Base-by-base conservation (phyloP, 176 grass and related monocot genomes). In the Avena insularis region DNA sequence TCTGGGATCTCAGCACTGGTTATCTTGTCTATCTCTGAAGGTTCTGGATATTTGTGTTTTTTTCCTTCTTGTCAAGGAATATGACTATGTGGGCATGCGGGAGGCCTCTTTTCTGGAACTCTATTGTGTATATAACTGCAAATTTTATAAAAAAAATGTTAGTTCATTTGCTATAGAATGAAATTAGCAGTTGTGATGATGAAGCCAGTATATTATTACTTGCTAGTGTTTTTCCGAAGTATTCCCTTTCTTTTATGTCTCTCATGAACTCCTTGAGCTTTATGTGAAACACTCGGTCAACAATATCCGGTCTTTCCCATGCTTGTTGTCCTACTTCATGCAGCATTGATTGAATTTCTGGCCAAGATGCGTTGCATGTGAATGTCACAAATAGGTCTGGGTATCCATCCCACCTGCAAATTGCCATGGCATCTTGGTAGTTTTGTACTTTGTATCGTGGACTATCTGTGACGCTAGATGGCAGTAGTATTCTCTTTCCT, bases 351-450 rank as follows among this genome's bases (percentile, higher is more conserved):
- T 66, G 66, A 29, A 91, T 91, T 36, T 87, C 85, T 40, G 63
- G 79, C 85, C 86, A 91, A 14, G 56, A 48, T 40, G 75, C 75
- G 25, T 88, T 90, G 62, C 79, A 91, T 15, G 74, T 84, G 46
- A 91, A 87, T 14, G 89, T 91, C 7, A 84, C 79, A 19, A 85
- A 38, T 38, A 38, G 36, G 36, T 38, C 36, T 38, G 36, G 36
- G 36, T 38, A 38, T 38, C 36, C 4, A 38, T 3, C 36, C 36
- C 36, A 38, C 36, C 4, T 38, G 36, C 36, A 38, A 38, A 38
- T 38, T 38, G 58, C 82, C 27, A 92, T 74, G 3, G 78, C 90
- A 79, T 86, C 90, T 71, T 92, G 90, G 31, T 83, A 92, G 57
- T 86, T 86, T 62, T 92, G 82, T 7, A 40, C 65, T 54, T 79